Evolutionary conservation across 2,329 filamentous ascomycete species (phyloP).

Genomic region (Monosporascus sp.): DNA sequence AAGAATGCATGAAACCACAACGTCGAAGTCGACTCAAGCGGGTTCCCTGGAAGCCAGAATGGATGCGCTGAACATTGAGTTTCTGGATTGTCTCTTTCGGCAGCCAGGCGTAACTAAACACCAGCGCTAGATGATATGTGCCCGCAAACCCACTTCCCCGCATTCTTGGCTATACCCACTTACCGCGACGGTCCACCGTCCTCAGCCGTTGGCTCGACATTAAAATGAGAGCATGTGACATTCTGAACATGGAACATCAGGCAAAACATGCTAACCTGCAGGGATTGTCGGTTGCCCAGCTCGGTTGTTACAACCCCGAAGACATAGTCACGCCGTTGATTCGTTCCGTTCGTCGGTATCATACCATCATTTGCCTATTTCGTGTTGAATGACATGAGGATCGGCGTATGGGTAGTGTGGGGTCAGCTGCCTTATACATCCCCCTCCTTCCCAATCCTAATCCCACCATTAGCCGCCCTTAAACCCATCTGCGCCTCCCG

Average conservation of each 20-base stretch:
- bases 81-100: too few species aligned
- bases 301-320: neutral
- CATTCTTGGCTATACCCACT: slow-evolving; percentile 8
- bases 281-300: neutral
- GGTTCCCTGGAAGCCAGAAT: too few species aligned
- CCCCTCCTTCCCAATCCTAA: neutral
- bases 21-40: too few species aligned
- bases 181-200: slow-evolving; percentile 10
- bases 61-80: too few species aligned
- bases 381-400: neutral
- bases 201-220: neutral
- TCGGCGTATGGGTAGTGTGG: neutral
- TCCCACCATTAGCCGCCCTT: neutral
- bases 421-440: too few species aligned
- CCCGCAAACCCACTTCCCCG: slow-evolving; percentile 11
- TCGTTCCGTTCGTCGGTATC: neutral
- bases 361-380: neutral
- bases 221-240: neutral
- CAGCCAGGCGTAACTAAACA: too few species aligned
- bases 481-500: neutral
- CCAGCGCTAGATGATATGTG: slow-evolving; percentile 5
- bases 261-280: neutral
- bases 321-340: neutral
- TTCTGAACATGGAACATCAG: neutral
- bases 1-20: too few species aligned